Evolutionary conservation across 495 filamentous ascomycete species (phyloP), one percentile per base, ranked within the genome.

Genomic region (Pseudomonodictys pantanalensis): DNA sequence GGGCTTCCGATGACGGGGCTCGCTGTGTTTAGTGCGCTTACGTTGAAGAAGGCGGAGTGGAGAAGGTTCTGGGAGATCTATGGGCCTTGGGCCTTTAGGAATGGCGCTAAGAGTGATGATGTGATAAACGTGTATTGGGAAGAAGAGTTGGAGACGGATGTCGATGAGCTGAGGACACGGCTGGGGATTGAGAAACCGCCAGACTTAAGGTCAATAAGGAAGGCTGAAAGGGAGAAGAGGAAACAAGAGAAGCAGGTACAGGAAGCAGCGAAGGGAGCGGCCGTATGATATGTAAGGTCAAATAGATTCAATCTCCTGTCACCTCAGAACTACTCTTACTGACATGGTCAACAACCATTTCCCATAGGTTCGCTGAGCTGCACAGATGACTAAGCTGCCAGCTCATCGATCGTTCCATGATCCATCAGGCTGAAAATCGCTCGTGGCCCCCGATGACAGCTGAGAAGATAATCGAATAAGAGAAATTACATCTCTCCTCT

Each of bases 71-170:
- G 83, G 65, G 75, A 71, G 1, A 80, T 85, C 0, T 96, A 95
- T 74, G 73, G 90, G 35, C 93, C 95, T 2, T 98, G 93, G 93
- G 93, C 95, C 48, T 71, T 97, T 38, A 74, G 81, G 30, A 96
- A 92, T 75, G 93, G 93, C 11, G 46, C 92, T 64, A 66, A 78
- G 42, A 81, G 83, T 52, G 81, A 86, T 66, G 91, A 96, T 72
- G 77, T 98, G 28, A 91, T 98, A 56, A 97, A 96, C 76, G 88
- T 98, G 7, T 98, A 96, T 64, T 98, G 95, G 95, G 93, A 98
- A 77, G 92, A 97, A 79, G 79, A 93, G 71, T 70, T 98, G 68
- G 86, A 91, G 76, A 88, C 83, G 60, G 85, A 92, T 77, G 91
- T 96, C 26, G 80, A 84, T 42, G 88, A 82, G 60, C 65, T 97